Percentiles rank a stretch among this genome's conserved stretches.
phyloP scores from a whole-genome alignment of 306 rosid genomes.

The Purshia tridentata region DNA sequence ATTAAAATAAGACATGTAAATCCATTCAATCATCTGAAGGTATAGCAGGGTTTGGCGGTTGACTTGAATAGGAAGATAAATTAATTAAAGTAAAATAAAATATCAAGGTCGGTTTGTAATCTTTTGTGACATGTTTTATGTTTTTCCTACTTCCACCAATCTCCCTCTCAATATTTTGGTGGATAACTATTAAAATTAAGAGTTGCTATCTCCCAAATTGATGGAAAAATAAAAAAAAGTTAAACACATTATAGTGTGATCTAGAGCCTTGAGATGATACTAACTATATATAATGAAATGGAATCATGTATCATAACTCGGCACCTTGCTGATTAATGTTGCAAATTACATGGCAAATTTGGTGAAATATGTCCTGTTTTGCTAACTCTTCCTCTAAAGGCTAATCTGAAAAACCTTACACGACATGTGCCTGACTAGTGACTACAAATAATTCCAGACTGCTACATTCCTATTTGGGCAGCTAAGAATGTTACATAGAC shows the following conservation, averaged over 20 bases:
- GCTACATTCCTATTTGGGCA: background rate
- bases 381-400: background rate
- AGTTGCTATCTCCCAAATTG: too few relatives aligned
- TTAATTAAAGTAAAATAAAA: background rate
- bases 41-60: background rate
- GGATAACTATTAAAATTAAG: too few relatives aligned
- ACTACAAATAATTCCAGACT: background rate
- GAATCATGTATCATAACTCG: background rate
- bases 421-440: background rate
- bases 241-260: background rate
- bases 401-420: background rate
- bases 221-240: background rate
- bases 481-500: conserved; percentile 1
- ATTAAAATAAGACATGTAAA: background rate
- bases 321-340: background rate
- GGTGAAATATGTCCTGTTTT: background rate
- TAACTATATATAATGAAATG: background rate
- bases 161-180: too few relatives aligned
- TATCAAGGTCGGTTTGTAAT: background rate
- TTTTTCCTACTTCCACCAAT: background rate
- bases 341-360: background rate
- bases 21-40: background rate
- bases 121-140: background rate
- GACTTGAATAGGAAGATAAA: background rate
- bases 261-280: background rate